Evolutionary conservation across 768 basidiomycete species (phyloP), one percentile per base, ranked within the genome.

Genomic region (Mycena filopes): DNA sequence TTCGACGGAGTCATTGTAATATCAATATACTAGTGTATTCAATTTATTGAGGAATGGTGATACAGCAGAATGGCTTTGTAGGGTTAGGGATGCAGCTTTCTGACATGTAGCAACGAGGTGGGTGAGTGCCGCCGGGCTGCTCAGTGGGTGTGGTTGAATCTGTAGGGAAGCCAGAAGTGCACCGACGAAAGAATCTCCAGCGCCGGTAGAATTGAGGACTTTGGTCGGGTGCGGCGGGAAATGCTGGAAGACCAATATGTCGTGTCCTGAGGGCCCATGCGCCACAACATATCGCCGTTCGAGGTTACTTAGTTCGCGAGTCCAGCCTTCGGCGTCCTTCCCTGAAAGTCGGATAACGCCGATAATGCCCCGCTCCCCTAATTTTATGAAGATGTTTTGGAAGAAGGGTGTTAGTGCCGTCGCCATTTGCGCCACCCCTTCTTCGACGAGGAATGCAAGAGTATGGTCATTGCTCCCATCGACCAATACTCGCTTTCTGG

Each of bases 171-270:
- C 91, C n/a, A 96, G 76, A 31, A 98, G 72, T 1, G 91, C 87
- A 8, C 96, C 96, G 1, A 93, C 95, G 26, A 98, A 85, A 4
- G 93, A 90, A 77, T 98, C 96, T 0, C 96, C 96, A 1, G 94
- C 96, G 1, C 97, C 97, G 0, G 96, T 98, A 11, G 94, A 93
- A 69, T 90, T 96, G 23, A 90, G 78, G 8, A 87, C 69, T 4
- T 64, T 71, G 12, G 85, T 66, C 1, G 76, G 73, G 20, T 84
- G 69, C 10, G 93, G 82, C 13, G 93, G 87, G 74, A 91, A 95
- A 73, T 96, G 92, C 43, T 89, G 87, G 31, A 96, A 49, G 8
- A 93, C 83, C 10, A 94, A 73, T 5, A 84, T 77, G 60, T 86
- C 84, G 10, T 75, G 74, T 18, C 80, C 79, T 4, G 73, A 74